phyloP scores from a whole-genome alignment of 495 filamentous ascomycete species.

The Evernia prunastri region DNA sequence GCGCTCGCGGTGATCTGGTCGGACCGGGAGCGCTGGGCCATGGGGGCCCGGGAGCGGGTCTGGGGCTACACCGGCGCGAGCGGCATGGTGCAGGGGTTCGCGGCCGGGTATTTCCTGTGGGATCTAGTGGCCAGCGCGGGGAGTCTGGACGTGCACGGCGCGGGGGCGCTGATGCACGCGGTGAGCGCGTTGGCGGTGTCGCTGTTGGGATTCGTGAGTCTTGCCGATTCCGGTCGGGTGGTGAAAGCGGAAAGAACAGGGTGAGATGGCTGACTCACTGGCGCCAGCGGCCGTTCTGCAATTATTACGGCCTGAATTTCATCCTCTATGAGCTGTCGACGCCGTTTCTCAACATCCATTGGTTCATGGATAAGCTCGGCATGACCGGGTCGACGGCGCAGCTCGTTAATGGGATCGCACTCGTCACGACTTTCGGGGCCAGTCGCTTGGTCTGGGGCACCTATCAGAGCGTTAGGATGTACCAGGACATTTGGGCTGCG shows the following conservation, averaged over 20 bases:
- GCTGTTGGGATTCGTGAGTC: constrained; percentile 85
- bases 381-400: constrained; percentile 85
- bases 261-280: background rate
- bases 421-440: constrained; percentile 69
- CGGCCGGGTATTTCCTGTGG: constrained; percentile 93
- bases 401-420: constrained; percentile 71
- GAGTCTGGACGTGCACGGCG: constrained; percentile 73
- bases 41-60: constrained; percentile 66
- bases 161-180: constrained; percentile 84
- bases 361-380: constrained; percentile 96
- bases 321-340: constrained; percentile 97
- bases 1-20: constrained; percentile 76
- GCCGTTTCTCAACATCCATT: constrained; percentile 94
- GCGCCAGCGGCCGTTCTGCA: constrained; percentile 77
- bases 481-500: constrained; percentile 69
- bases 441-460: constrained; percentile 90
- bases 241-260: background rate
- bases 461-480: constrained; percentile 71
- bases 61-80: constrained; percentile 86
- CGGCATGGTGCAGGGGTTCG: constrained; percentile 79
- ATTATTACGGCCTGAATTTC: constrained; percentile 85
- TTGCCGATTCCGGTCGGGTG: constrained; percentile 1
- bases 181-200: constrained; percentile 78
- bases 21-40: constrained; percentile 68
- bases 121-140: constrained; percentile 68